Evolutionary conservation across 257 asterid species (phyloP).

Genomic region (Solanum megistacrolobum): DNA sequence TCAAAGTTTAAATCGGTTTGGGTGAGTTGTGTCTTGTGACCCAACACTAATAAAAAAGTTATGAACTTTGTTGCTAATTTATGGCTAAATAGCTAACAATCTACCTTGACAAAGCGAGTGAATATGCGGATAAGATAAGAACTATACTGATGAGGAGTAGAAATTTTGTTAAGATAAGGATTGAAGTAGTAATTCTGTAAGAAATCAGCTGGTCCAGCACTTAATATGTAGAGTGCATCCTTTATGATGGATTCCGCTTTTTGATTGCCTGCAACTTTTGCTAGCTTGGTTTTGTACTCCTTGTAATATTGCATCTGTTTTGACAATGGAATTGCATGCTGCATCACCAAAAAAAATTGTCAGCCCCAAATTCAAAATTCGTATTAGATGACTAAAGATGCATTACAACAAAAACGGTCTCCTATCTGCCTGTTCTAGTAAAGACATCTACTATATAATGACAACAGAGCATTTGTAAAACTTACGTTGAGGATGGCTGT

Average conservation of each 20-base stretch:
- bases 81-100: not conserved
- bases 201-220: constrained; percentile 78
- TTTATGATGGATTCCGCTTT: constrained; percentile 42
- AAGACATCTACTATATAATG: not conserved
- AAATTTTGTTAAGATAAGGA: constrained; percentile 54
- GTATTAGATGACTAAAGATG: not conserved
- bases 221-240: constrained; percentile 49
- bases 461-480: not conserved
- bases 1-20: too few species aligned
- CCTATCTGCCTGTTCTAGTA: not conserved
- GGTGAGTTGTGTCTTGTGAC: too few species aligned
- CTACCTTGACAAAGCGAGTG: constrained; percentile 46
- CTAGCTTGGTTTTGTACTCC: constrained; percentile 68
- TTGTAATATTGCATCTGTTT: constrained; percentile 55
- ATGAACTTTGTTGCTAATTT: not conserved
- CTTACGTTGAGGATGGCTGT: constrained; percentile 60
- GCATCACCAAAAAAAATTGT: constrained; percentile 3
- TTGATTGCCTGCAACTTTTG: constrained; percentile 46
- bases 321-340: constrained; percentile 75
- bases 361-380: not conserved
- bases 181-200: constrained; percentile 80
- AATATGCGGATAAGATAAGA: constrained; percentile 48
- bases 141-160: constrained; percentile 64
- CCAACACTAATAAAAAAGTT: too few species aligned
- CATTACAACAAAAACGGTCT: not conserved